These are phyloP conservation scores for Phytophthora rubi DNA, from an alignment of 352 stramenopile species.

Conservation along the genomic window DNA sequence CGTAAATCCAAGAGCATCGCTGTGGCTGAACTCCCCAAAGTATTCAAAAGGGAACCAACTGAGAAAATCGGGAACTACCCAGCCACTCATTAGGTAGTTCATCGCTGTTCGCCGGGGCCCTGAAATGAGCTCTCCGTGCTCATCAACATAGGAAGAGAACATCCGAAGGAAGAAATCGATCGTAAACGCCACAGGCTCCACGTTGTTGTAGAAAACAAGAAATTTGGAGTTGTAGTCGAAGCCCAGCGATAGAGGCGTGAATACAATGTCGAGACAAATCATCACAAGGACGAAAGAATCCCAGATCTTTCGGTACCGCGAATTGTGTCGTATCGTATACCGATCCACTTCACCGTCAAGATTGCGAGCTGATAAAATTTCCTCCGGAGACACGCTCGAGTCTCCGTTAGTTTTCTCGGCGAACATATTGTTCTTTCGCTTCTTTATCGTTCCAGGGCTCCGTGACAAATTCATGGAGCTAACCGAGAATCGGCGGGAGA, in stretches of 20 bases:
- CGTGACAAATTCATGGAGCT: slow-evolving; percentile 42
- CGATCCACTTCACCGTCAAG: slow-evolving; percentile 38
- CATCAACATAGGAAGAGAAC: slow-evolving; percentile 62
- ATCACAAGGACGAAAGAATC: slow-evolving; percentile 58
- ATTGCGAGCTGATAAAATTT: slow-evolving; percentile 49
- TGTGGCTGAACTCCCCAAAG: slow-evolving; percentile 35
- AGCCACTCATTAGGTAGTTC: slow-evolving; percentile 63
- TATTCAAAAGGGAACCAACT: slow-evolving; percentile 72
- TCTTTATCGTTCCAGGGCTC: slow-evolving; percentile 5
- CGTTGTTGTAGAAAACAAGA: slow-evolving; percentile 38
- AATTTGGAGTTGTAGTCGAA: slow-evolving; percentile 50
- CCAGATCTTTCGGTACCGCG: slow-evolving; percentile 45
- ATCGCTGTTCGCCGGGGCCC: slow-evolving; percentile 47
- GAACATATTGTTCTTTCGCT: slow-evolving; percentile 38
- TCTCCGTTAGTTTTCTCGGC: slow-evolving; percentile 17
- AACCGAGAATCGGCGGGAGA: slow-evolving; percentile 59
- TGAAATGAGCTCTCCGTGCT: slow-evolving; percentile 57
- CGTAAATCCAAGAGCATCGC: slow-evolving; percentile 53
- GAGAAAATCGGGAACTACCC: slow-evolving; percentile 65
- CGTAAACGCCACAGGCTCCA: slow-evolving; percentile 52
- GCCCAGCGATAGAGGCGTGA: slow-evolving; percentile 64
- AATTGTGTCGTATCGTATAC: slow-evolving; percentile 63
- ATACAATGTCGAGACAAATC: slow-evolving; percentile 57
- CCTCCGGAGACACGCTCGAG: slow-evolving; percentile 36
- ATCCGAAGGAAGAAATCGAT: slow-evolving; percentile 66